phyloP scores from a whole-genome alignment of 257 asterid species.

The Forsythia viridissima region DNA sequence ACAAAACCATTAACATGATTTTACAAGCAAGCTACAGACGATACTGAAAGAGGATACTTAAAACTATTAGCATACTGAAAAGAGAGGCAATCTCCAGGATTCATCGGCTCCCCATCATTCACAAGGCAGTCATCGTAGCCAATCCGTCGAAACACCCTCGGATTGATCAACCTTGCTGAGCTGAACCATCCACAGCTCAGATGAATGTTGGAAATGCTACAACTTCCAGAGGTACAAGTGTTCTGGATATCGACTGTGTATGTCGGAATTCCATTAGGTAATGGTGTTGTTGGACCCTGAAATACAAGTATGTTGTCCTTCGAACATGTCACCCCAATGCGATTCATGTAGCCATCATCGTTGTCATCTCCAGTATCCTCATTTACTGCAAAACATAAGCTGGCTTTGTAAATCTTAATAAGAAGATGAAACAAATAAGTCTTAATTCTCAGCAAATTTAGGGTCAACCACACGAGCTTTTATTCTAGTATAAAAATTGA shows the following conservation, averaged over 20 bases:
- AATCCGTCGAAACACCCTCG: slow-evolving; percentile 48
- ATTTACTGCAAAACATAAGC: background rate
- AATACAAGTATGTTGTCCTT: slow-evolving; percentile 39
- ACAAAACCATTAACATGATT: background rate
- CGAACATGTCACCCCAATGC: slow-evolving; percentile 44
- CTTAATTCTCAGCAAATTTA: too few relatives aligned
- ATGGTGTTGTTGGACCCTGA: slow-evolving; percentile 50
- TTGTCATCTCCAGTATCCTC: background rate
- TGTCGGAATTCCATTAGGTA: slow-evolving; percentile 73
- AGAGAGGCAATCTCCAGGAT: slow-evolving; percentile 38
- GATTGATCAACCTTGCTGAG: slow-evolving; percentile 58
- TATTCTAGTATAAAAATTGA: too few relatives aligned
- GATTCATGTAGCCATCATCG: slow-evolving; percentile 27
- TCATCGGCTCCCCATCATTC: slow-evolving; percentile 55
- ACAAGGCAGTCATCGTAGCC: slow-evolving; percentile 62
- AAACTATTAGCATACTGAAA: slow-evolving; percentile 70
- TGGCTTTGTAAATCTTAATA: background rate
- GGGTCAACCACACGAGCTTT: too few relatives aligned
- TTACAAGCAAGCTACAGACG: slow-evolving; percentile 43
- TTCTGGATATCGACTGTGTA: slow-evolving; percentile 55
- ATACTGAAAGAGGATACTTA: slow-evolving; percentile 46
- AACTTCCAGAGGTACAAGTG: slow-evolving; percentile 44
- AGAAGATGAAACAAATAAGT: too few relatives aligned
- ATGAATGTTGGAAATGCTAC: slow-evolving; percentile 63
- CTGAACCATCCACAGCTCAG: slow-evolving; percentile 78